Conservation (phyloP, 2,329 filamentous ascomycete genomes). For the Pseudogymnoascus sp. region DNA sequence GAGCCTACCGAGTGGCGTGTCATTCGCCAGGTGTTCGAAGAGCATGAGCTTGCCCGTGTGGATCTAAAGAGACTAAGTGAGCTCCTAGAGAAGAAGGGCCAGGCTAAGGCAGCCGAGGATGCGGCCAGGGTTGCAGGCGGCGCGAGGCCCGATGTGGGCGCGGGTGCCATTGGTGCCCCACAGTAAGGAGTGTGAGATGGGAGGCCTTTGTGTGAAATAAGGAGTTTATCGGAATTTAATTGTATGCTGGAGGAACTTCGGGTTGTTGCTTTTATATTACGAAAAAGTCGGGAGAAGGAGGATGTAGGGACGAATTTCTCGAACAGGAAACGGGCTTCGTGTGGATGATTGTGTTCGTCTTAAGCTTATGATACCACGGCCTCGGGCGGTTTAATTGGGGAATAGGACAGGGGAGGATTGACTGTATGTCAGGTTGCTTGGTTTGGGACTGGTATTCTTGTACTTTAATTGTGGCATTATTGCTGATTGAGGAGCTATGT, state of each 20-base stretch:
- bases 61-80: not conserved
- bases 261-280: not conserved
- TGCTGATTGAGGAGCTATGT: not conserved
- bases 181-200: not conserved
- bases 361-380: conserved; percentile 8
- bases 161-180: not conserved
- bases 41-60: not conserved
- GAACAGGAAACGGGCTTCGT: not conserved
- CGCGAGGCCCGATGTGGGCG: not conserved
- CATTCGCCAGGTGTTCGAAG: conserved; percentile 42
- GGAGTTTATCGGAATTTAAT: not conserved
- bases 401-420: not conserved
- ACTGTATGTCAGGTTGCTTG: not conserved
- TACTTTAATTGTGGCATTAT: not conserved
- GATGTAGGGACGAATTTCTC: not conserved
- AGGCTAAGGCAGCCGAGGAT: not conserved
- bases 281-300: not conserved
- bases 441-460: not conserved
- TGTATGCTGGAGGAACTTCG: not conserved
- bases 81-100: not conserved
- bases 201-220: not conserved
- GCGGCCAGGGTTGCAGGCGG: not conserved
- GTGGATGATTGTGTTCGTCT: conserved; percentile 5
- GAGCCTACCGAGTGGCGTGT: conserved; percentile 65
- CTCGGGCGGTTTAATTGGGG: not conserved